Conservation (phyloP, 2,329 filamentous ascomycete species). For the Plenodomus lindquistii region DNA sequence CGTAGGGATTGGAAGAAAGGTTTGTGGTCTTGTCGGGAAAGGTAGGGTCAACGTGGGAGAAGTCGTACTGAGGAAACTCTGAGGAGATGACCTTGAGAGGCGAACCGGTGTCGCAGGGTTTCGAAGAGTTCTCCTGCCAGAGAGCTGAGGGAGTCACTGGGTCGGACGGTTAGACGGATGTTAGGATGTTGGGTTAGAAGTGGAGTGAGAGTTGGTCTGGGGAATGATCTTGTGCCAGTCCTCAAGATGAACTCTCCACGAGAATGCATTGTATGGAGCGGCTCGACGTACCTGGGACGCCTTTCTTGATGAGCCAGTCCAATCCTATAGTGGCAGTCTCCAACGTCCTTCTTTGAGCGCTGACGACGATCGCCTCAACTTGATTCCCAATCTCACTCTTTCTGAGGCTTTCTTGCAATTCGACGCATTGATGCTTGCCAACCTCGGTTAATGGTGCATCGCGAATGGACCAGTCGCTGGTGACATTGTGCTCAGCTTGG, state of each 20-base stretch:
- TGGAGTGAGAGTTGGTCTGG: no score
- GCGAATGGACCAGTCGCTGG: conserved; percentile 46
- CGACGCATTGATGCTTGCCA: conserved; percentile 47
- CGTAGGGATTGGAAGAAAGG: conserved; percentile 50
- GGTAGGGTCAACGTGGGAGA: conserved; percentile 59
- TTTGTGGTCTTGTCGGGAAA: conserved; percentile 65
- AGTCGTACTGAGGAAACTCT: conserved; percentile 62
- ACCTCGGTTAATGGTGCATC: conserved; percentile 50
- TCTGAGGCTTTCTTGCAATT: conserved; percentile 45
- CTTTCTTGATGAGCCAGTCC: conserved; percentile 58
- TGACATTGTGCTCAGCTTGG: conserved; percentile 51
- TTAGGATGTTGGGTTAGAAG: no score
- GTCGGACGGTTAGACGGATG: neutral
- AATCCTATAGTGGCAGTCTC: conserved; percentile 65
- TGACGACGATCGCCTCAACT: conserved; percentile 62
- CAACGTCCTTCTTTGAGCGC: conserved; percentile 67
- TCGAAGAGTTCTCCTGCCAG: conserved; percentile 62
- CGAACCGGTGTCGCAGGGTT: conserved; percentile 66
- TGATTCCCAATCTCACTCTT: conserved; percentile 46
- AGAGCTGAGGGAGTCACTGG: conserved; percentile 60
- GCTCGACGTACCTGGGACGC: conserved; percentile 42
- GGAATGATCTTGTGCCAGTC: no score
- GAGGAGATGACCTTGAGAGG: conserved; percentile 48
- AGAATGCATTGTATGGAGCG: no score
- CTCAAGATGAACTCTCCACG: no score